A percentile compares a stretch with the other conserved stretches of the same genome.
Conservation (phyloP, 1,139 yeast genomes). For the Yamadazyma siamensis region DNA sequence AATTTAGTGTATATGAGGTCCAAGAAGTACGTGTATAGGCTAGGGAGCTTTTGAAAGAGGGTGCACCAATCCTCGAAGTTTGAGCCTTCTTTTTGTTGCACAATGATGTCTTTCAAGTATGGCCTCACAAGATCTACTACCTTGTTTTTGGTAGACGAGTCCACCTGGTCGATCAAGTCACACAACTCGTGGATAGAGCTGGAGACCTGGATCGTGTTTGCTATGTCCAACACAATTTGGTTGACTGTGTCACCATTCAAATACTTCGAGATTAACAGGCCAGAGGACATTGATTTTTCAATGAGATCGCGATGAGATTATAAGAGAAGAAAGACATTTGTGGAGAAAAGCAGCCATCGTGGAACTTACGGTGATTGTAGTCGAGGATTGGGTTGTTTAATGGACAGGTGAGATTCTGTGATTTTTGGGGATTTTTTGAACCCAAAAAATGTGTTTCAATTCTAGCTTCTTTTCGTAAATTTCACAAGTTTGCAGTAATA, state of each 20-base stretch:
- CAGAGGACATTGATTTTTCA: constrained; percentile 7
- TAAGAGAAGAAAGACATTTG: too few species aligned
- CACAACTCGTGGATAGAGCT: constrained; percentile 22
- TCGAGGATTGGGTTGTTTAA: too few species aligned
- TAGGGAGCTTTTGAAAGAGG: constrained; percentile 16
- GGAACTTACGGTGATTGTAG: too few species aligned
- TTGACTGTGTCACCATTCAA: constrained; percentile 24
- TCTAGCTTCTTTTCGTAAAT: too few species aligned
- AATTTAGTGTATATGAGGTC: constrained; percentile 8
- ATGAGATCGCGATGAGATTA: too few species aligned
- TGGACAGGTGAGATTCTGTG: too few species aligned
- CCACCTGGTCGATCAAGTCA: constrained; percentile 31
- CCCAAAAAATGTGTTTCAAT: too few species aligned
- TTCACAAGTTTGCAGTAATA: too few species aligned
- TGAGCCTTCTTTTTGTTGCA: constrained; percentile 6
- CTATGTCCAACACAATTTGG: constrained; percentile 22
- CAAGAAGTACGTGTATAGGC: neutral
- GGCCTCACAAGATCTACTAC: constrained; percentile 20
- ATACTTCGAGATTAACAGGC: constrained; percentile 23
- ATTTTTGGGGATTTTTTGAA: too few species aligned
- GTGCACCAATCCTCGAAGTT: constrained; percentile 16
- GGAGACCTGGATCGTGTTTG: constrained; percentile 15
- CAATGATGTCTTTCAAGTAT: constrained; percentile 15
- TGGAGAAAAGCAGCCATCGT: too few species aligned
- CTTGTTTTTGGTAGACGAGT: constrained; percentile 16